Base-by-base conservation (phyloP, 371 early-diverging fungal genomes). In the Dinochytrium kinnereticum region DNA sequence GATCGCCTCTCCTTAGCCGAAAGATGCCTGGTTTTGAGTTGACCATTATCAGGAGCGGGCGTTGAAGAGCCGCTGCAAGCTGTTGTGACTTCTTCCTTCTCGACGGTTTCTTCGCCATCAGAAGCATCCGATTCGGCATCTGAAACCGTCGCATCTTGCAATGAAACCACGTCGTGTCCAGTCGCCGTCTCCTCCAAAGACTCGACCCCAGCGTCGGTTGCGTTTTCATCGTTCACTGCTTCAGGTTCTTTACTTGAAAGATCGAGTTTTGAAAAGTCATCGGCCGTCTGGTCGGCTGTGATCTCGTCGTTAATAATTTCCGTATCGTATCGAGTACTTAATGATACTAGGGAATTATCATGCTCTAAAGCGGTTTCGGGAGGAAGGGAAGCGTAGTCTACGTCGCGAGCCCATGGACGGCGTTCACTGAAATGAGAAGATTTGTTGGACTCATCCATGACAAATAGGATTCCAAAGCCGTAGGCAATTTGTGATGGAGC, bases 401-500 rank as follows among this genome's bases (percentile, higher is more conserved):
- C 26, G 24, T 55, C 66, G 82, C 92, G 64, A 70, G 86, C 68
- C 93, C 80, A 83, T 85, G 96, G 75, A 83, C 91, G 38, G 83
- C 93, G 68, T 87, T 89, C 87, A 71, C 73, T 78, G 44, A 71
- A 81, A 71, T 87, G 86, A 55, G 81, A 36, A 34, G 24, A 64
- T 10, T 77, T 73, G 59, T 39, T 40, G 15, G 89, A 87, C 17
- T 92, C 90, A 65, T 94, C 95, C 59, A 97, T 76, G 69, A 90
- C 89, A 84, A 99, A 99, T 57, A 98, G 44, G 49, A 99, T 81
- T 15, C 96, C 98, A 82, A 99, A 92, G 3, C 99, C 99, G 82
- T 98, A 99, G 0, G 98, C 94, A 26, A 99, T 85, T 80, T 94
- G 96, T 2, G 93, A 90, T 19, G 98, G 96, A 28, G 99, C 99